phyloP scores from a whole-genome alignment of 2,329 filamentous ascomycete genomes.

The Neonectria neomacrospora region DNA sequence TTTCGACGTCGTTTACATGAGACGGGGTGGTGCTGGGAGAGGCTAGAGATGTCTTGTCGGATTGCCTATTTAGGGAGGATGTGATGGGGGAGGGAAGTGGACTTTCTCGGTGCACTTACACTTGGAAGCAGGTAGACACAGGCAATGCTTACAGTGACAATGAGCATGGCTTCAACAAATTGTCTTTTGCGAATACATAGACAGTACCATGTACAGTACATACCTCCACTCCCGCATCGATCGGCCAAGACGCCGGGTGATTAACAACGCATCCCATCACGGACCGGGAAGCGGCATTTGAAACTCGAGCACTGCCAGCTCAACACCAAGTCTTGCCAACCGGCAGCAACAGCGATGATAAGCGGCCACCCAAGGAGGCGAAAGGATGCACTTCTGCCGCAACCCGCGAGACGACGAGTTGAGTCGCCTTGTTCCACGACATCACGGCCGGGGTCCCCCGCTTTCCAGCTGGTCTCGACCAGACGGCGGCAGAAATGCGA shows the following conservation, averaged over 20 bases:
- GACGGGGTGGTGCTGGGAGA: background rate
- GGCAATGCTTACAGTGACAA: background rate
- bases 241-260: slow-evolving; percentile 21
- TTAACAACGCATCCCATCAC: slow-evolving; percentile 24
- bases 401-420: slow-evolving; percentile 36
- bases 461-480: slow-evolving; percentile 14
- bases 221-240: background rate
- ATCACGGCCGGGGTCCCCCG: background rate
- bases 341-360: background rate
- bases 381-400: slow-evolving; percentile 18
- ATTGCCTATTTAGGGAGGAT: background rate
- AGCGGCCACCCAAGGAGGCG: background rate
- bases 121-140: background rate
- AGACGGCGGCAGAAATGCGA: background rate
- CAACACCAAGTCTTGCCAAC: background rate
- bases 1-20: background rate
- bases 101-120: background rate
- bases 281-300: slow-evolving; percentile 25
- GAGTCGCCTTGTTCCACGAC: slow-evolving; percentile 26
- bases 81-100: background rate
- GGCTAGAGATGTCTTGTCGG: background rate
- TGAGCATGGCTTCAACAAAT: background rate
- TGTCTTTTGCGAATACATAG: background rate
- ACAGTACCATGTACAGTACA: background rate
- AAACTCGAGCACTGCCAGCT: slow-evolving; percentile 9